These are phyloP conservation scores for Fusarium xyrophilum DNA, from an alignment of 2,329 filamentous ascomycete species.

Conservation along the genomic window DNA sequence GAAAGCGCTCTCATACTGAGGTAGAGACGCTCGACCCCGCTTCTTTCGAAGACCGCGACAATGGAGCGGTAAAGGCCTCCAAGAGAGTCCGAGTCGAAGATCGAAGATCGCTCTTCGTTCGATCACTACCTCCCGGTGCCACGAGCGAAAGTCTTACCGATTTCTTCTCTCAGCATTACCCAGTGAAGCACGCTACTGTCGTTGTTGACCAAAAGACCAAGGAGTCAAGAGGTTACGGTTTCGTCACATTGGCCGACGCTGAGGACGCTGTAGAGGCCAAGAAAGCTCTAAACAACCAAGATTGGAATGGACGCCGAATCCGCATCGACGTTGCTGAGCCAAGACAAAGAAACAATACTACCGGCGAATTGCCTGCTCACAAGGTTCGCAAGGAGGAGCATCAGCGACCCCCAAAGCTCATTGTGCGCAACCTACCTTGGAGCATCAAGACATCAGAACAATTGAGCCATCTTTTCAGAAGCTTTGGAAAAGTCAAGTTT, in stretches of 20 bases:
- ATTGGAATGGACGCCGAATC: conserved; percentile 81
- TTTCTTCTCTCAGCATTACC: conserved; percentile 92
- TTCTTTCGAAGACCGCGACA: conserved; percentile 45
- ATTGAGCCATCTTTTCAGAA: conserved; percentile 78
- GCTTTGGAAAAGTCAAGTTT: conserved; percentile 90
- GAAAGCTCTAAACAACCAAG: conserved; percentile 78
- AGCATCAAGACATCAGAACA: conserved; percentile 88
- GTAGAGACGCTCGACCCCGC: conserved; percentile 44
- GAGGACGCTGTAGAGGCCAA: conserved; percentile 87
- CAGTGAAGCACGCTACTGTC: conserved; percentile 94
- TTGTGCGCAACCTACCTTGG: conserved; percentile 95
- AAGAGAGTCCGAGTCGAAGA: conserved; percentile 68
- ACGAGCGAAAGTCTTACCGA: conserved; percentile 85
- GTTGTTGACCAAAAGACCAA: conserved; percentile 87
- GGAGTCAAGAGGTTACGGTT: conserved; percentile 88
- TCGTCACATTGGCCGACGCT: conserved; percentile 93
- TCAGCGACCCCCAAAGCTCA: conserved; percentile 74
- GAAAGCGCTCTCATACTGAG: conserved; percentile 48
- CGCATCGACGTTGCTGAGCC: conserved; percentile 88
- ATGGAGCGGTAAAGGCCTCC: conserved; percentile 44
- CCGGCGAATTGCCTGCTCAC: conserved; percentile 51
- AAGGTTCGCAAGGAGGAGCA: conserved; percentile 65
- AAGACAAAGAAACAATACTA: conserved; percentile 70
- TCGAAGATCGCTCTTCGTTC: conserved; percentile 83
- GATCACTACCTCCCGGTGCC: conserved; percentile 77